These are phyloP conservation scores for Eucalyptus grandis DNA, from an alignment of 345 rosid species.

Conservation along the genomic window DNA sequence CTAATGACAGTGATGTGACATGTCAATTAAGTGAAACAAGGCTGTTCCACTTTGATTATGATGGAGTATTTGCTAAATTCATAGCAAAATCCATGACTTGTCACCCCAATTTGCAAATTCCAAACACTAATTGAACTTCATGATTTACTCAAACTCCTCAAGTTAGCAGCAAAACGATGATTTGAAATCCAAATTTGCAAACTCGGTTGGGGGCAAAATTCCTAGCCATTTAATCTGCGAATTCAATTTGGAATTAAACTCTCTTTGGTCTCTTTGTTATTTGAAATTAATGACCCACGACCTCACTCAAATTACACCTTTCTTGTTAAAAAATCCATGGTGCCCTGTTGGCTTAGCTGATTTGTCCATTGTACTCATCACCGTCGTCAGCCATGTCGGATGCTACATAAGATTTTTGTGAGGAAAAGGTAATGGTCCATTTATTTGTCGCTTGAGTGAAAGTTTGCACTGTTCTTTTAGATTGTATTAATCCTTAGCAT, in stretches of 20 bases:
- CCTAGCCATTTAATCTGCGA: background rate
- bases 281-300: background rate
- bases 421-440: background rate
- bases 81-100: background rate
- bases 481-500: no score
- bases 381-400: background rate
- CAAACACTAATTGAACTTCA: background rate
- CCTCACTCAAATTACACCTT: background rate
- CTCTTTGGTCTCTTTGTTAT: background rate
- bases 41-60: no score
- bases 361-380: background rate
- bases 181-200: background rate
- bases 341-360: no score
- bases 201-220: background rate
- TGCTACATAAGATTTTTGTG: background rate
- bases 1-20: background rate
- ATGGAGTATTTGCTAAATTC: background rate
- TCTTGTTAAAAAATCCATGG: no score
- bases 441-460: background rate
- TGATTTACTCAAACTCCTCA: background rate
- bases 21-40: fast-evolving
- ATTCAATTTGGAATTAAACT: background rate
- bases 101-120: background rate
- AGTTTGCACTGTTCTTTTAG: background rate
- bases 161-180: background rate